Conservation (phyloP, 1,284 basidiomycete genomes). For the Fomitopsis palustris region DNA sequence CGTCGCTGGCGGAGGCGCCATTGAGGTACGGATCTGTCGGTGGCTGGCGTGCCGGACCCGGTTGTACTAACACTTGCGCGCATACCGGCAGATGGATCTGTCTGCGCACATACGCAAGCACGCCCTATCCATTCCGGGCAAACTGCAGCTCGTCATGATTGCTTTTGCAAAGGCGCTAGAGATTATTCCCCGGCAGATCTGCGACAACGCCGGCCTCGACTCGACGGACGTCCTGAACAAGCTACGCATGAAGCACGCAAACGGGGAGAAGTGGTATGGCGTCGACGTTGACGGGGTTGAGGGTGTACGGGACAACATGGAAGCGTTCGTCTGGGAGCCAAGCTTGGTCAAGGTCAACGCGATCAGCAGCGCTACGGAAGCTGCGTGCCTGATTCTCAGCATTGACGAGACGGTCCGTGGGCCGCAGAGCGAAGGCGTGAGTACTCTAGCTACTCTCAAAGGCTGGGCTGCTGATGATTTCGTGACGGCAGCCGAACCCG, state of each 20-base stretch:
- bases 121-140: slow-evolving; percentile 92
- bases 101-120: slow-evolving; percentile 91
- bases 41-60: neutral
- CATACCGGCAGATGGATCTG: slow-evolving; percentile 82
- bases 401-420: slow-evolving; percentile 95
- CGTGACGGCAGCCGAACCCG: slow-evolving; percentile 47
- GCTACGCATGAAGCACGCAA: slow-evolving; percentile 94
- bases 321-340: slow-evolving; percentile 98
- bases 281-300: slow-evolving; percentile 92
- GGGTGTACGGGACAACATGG: slow-evolving; percentile 93
- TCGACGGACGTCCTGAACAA: slow-evolving; percentile 98
- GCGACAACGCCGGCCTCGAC: slow-evolving; percentile 97
- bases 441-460: slow-evolving; percentile 30
- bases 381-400: slow-evolving; percentile 91
- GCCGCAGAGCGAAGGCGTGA: slow-evolving; percentile 86
- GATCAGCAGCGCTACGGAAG: slow-evolving; percentile 92
- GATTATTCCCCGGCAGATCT: slow-evolving; percentile 97
- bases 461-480: slow-evolving; percentile 11
- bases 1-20: slow-evolving; percentile 96
- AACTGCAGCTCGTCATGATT: slow-evolving; percentile 93
- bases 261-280: slow-evolving; percentile 86
- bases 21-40: slow-evolving; percentile 61
- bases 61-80: slow-evolving; percentile 3
- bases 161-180: slow-evolving; percentile 97
- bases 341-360: slow-evolving; percentile 95